Evolutionary conservation across 768 basidiomycete species (phyloP).

Genomic region (Termitomyces sp.): DNA sequence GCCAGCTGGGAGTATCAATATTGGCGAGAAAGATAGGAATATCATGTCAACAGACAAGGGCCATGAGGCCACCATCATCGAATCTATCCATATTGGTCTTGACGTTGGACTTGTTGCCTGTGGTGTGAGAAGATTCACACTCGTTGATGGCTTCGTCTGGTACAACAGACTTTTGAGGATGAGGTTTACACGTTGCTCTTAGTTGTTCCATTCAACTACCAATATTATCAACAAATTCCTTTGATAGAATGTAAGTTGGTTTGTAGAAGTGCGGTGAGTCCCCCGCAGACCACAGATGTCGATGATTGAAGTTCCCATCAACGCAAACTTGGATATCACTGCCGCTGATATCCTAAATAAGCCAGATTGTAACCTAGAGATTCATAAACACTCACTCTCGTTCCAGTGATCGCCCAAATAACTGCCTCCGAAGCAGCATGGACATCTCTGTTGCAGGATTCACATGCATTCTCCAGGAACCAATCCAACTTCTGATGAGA

Average conservation of each 20-base stretch:
- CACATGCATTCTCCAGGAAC: constrained; percentile 11
- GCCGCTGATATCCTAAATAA: neutral
- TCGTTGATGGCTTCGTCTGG: constrained; percentile 26
- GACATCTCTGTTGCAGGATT: constrained; percentile 28
- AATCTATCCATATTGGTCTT: constrained; percentile 4
- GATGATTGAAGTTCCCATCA: neutral
- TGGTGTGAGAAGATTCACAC: constrained; percentile 18
- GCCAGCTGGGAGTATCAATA: too few relatives aligned
- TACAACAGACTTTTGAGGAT: neutral
- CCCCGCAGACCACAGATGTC: constrained; percentile 28
- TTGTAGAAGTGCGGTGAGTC: constrained; percentile 32
- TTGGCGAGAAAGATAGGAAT: too few relatives aligned
- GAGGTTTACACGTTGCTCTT: constrained; percentile 15
- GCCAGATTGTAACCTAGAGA: too few relatives aligned
- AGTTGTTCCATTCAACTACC: constrained; percentile 25
- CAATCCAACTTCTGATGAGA: neutral
- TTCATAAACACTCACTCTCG: neutral
- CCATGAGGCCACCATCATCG: neutral
- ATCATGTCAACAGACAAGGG: neutral
- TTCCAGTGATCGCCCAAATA: constrained; percentile 24
- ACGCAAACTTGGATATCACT: constrained; percentile 16
- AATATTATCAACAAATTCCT: constrained; percentile 34
- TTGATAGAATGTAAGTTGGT: constrained; percentile 29
- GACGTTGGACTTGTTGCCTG: neutral
- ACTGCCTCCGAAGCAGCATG: constrained; percentile 32